Evolutionary conservation across 352 stramenopile genomes (phyloP).

Genomic region (Phytophthora aleatoria): DNA sequence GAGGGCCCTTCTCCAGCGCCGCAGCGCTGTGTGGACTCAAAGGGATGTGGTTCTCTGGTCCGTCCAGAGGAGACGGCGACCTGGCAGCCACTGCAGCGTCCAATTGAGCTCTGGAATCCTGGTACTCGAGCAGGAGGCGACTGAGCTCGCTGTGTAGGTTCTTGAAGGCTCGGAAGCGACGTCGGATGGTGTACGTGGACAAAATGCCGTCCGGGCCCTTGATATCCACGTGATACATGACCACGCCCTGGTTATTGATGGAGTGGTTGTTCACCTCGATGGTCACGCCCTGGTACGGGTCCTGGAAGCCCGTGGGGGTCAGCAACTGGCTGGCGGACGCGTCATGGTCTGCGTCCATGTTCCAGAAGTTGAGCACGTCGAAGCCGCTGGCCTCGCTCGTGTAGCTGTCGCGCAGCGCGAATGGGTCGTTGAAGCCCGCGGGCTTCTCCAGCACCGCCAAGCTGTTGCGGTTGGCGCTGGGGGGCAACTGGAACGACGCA

Average conservation of each 20-base stretch:
- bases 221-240: conserved; percentile 91
- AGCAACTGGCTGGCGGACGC: conserved; percentile 41
- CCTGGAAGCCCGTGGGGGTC: conserved; percentile 37
- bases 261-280: conserved; percentile 79
- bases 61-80: conserved; percentile 8
- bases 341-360: conserved; percentile 46
- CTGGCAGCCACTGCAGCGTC: conserved; percentile 13
- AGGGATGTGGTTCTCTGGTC: conserved; percentile 42
- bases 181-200: conserved; percentile 86
- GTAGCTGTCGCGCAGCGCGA: conserved; percentile 50
- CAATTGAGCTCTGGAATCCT: conserved; percentile 37
- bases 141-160: conserved; percentile 75
- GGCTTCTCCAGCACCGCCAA: conserved; percentile 54
- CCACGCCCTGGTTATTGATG: conserved; percentile 75
- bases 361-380: conserved; percentile 66
- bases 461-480: conserved; percentile 61
- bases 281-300: conserved; percentile 71
- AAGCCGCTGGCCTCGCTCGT: conserved; percentile 71
- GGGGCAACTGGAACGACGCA: conserved; percentile 45
- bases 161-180: conserved; percentile 82
- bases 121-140: conserved; percentile 58
- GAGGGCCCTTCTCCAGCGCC: conserved; percentile 29
- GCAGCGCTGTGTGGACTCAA: conserved; percentile 49
- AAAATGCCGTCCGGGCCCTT: conserved; percentile 75
- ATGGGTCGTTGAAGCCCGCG: conserved; percentile 26